These are phyloP conservation scores for Plectosphaerella cucumerina DNA, from an alignment of 2,329 filamentous ascomycete species.

Conservation along the genomic window DNA sequence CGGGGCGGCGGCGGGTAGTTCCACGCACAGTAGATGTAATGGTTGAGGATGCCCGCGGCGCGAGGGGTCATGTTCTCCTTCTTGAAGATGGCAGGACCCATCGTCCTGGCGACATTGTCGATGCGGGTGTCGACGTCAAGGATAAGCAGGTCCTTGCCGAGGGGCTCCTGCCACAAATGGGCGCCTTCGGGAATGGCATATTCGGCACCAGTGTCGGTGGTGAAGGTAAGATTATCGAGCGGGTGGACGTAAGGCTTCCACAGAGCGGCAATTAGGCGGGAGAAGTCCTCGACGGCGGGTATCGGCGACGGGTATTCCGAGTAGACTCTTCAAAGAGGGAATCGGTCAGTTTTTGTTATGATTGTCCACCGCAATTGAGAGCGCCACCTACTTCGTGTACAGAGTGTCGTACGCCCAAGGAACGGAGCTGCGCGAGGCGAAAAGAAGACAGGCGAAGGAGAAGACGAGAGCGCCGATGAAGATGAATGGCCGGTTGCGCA, in stretches of 20 bases:
- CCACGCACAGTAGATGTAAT: conserved; percentile 29
- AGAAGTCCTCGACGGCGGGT: background rate
- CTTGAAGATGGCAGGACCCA: conserved; percentile 5
- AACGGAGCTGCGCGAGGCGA: too few species aligned
- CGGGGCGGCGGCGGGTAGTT: background rate
- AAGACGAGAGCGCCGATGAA: too few species aligned
- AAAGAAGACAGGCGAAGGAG: too few species aligned
- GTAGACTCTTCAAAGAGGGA: too few species aligned
- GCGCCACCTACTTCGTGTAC: too few species aligned
- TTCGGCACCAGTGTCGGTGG: background rate
- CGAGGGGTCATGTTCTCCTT: conserved; percentile 4
- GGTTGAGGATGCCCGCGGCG: conserved; percentile 25
- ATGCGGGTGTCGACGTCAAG: conserved; percentile 9
- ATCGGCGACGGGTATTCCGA: background rate
- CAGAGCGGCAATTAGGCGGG: background rate
- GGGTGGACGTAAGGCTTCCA: conserved; percentile 1
- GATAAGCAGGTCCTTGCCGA: conserved; percentile 6
- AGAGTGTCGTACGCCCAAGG: too few species aligned
- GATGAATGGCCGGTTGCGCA: too few species aligned
- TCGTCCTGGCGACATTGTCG: conserved; percentile 1
- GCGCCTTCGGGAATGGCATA: background rate
- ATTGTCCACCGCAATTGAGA: background rate
- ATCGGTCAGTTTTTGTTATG: background rate
- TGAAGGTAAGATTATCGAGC: background rate
- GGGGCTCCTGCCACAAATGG: conserved; percentile 1